Base-by-base conservation (phyloP, 176 grass and related monocot species). In the Lolium perenne region DNA sequence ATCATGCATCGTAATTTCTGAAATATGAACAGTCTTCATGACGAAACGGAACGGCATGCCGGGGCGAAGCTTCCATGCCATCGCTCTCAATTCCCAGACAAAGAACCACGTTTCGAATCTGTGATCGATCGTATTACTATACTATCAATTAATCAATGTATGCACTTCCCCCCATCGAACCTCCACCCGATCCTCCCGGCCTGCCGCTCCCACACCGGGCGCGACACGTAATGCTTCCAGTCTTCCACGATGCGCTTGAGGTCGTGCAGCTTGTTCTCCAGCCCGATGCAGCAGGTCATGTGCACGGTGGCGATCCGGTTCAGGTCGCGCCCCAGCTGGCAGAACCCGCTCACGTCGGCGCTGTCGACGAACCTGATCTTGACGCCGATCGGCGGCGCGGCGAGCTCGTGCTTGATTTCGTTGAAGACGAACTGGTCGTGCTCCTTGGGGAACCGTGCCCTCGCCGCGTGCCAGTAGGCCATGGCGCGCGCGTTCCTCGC, bases 381-480 rank as follows among this genome's bases (percentile, higher is more conserved):
- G 8, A 98, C 89, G 51, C 86, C 89, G 15, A 94, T 7, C 14
- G 26, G 72, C 74, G 11, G 56, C 70, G 13, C 35, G 5, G 85
- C 89, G n/a, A 91, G 77, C 77, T 95, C 93, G 2, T 66, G 49
- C 79, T 94, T 98, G 91, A 98, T 98, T 75, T 89, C 80, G 60
- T 94, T 94, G 88, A 98, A 94, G 22, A 98, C 95, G 72, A 87
- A 89, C 82, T 98, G 93, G 61, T 98, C 93, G 65, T 95, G 91
- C 18, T 87, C 79, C 32, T 82, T 59, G 0, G 91, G 91, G 47
- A 88, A 95, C n/a, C 86, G 79, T 4, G 43, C 61, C 67, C 95
- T 53, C 11, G 93, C 85, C 6, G 76, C 85, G 83, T 94, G 92
- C 95, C 95, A 98, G 65, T 98, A 92, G 0, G 92, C 88, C 91